A percentile compares a stretch with the other conserved stretches of the same genome.
Conservation (phyloP, 352 stramenopile species). For the Aphanomyces astaci region DNA sequence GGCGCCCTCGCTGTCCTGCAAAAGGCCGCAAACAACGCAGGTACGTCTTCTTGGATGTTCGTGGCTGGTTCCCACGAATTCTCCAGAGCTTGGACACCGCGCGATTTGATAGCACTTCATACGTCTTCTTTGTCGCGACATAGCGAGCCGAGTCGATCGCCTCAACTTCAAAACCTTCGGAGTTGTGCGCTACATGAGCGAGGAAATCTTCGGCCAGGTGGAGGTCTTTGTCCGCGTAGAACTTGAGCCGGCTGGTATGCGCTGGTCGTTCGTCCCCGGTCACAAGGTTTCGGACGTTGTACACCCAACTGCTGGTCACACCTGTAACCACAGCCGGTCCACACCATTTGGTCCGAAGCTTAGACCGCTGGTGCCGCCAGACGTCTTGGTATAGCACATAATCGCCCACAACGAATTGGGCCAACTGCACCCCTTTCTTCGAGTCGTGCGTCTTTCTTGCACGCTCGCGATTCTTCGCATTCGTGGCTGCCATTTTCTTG, state of each 20-base stretch:
- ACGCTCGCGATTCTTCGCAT: too few relatives aligned
- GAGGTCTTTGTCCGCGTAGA: slow-evolving; percentile 20
- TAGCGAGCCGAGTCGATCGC: background rate
- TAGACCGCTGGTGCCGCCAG: slow-evolving; percentile 16
- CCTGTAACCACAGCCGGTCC: slow-evolving; percentile 20
- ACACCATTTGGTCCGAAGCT: slow-evolving; percentile 23
- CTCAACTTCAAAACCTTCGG: slow-evolving; percentile 24
- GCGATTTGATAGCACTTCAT: slow-evolving; percentile 17
- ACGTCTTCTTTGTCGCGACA: background rate
- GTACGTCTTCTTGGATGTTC: too few relatives aligned
- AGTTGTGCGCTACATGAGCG: slow-evolving; percentile 24
- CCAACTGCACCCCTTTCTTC: too few relatives aligned
- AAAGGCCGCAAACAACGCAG: too few relatives aligned
- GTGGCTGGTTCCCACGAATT: too few relatives aligned
- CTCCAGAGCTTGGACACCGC: too few relatives aligned
- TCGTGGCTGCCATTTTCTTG: too few relatives aligned
- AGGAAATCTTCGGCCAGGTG: slow-evolving; percentile 23
- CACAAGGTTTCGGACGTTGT: slow-evolving; percentile 18
- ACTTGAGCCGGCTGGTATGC: too few relatives aligned
- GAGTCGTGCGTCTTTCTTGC: too few relatives aligned
- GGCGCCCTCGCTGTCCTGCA: too few relatives aligned
- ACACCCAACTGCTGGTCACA: slow-evolving; percentile 23
- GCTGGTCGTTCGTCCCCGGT: slow-evolving; percentile 20
- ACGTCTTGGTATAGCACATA: slow-evolving; percentile 26
- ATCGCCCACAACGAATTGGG: too few relatives aligned